phyloP scores from a whole-genome alignment of 2,329 filamentous ascomycete genomes.

The Botrytis galanthina region DNA sequence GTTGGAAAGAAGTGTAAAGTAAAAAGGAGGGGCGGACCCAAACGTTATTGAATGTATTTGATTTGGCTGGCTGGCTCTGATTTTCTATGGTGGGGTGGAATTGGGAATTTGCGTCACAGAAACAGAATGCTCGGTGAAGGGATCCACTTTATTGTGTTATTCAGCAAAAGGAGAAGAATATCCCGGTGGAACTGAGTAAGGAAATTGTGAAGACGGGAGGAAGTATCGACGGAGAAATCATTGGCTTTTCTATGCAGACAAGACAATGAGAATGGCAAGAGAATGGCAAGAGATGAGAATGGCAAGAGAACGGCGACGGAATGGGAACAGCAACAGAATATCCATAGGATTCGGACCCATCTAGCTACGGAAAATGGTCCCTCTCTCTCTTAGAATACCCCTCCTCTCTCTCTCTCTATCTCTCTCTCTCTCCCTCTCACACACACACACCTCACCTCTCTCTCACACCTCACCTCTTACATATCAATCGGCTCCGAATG shows the following conservation, averaged over 20 bases:
- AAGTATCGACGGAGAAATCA: background rate
- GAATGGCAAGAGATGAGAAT: too few species aligned
- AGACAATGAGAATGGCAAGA: too few species aligned
- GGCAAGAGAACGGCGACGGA: too few species aligned
- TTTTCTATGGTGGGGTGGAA: slow-evolving; percentile 13
- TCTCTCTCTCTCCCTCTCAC: background rate
- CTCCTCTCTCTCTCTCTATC: background rate
- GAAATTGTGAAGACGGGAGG: background rate
- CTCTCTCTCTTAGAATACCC: background rate
- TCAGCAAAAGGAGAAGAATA: background rate
- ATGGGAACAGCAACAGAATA: background rate
- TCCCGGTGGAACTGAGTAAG: background rate
- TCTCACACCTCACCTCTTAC: background rate
- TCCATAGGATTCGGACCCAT: background rate
- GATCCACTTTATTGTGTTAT: slow-evolving; percentile 7
- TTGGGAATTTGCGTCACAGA: slow-evolving; percentile 11
- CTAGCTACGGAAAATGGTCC: background rate
- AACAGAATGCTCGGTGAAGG: slow-evolving; percentile 8
- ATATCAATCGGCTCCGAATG: background rate
- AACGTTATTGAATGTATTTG: slow-evolving; percentile 1
- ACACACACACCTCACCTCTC: too few species aligned
- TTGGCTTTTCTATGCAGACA: background rate
- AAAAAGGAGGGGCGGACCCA: slow-evolving; percentile 13
- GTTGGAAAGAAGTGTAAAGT: slow-evolving; percentile 7
- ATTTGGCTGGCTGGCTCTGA: slow-evolving; percentile 1